These are phyloP conservation scores for Nicotiana knightiana DNA, from an alignment of 257 asterid species.

Conservation along the genomic window DNA sequence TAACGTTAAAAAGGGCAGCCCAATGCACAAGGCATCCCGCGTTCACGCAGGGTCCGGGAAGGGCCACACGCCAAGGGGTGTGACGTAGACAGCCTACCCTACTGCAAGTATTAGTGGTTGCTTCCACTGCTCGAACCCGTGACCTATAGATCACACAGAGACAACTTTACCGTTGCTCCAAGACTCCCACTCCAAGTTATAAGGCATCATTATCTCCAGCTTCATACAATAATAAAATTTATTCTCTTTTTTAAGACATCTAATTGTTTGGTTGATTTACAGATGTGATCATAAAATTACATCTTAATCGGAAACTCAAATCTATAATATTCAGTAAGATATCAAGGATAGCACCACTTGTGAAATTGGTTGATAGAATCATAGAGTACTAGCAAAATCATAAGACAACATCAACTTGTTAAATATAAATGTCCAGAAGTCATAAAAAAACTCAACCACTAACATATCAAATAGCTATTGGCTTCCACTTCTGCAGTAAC, in stretches of 20 bases:
- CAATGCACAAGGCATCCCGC: too few species aligned
- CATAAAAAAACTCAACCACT: neutral
- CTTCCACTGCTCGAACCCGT: too few species aligned
- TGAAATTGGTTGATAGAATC: neutral
- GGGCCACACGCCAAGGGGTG: too few species aligned
- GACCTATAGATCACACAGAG: too few species aligned
- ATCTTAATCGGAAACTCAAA: neutral
- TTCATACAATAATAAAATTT: neutral
- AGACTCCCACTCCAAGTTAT: neutral
- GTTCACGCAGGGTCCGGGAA: too few species aligned
- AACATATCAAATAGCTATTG: neutral
- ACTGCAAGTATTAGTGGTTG: too few species aligned
- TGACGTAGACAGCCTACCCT: too few species aligned
- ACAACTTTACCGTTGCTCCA: too few species aligned
- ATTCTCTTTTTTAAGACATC: neutral
- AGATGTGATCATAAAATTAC: neutral
- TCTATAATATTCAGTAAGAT: neutral
- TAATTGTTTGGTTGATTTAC: neutral
- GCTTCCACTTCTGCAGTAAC: conserved; percentile 1
- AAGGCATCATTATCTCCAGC: neutral
- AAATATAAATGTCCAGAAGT: neutral
- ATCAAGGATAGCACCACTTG: neutral
- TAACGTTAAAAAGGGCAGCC: neutral
- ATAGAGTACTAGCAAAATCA: neutral
- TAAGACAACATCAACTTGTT: neutral